phyloP scores from a whole-genome alignment of 176 grass and related monocot genomes.

The Zizania latifolia region DNA sequence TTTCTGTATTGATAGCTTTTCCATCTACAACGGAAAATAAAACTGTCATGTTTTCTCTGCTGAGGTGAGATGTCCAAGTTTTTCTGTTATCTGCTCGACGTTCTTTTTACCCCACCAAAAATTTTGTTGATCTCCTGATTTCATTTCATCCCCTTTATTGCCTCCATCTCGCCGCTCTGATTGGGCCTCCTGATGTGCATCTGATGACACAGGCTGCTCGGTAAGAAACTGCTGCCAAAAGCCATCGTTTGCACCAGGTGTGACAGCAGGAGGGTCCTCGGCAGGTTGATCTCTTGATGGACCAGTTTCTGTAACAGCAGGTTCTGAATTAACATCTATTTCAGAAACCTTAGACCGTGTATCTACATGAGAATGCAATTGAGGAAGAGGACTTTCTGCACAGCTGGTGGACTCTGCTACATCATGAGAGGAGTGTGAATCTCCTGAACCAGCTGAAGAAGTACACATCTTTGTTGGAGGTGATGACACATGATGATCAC shows the following conservation, averaged over 20 bases:
- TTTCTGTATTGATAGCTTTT: constrained; percentile 30
- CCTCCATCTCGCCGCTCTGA: constrained; percentile 57
- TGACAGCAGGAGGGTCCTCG: background rate
- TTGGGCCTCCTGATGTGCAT: constrained; percentile 62
- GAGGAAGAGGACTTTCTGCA: constrained; percentile 51
- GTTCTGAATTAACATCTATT: constrained; percentile 89
- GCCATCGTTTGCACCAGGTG: constrained; percentile 62
- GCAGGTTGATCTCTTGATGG: constrained; percentile 43
- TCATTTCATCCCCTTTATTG: constrained; percentile 32
- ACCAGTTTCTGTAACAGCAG: constrained; percentile 53
- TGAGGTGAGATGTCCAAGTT: constrained; percentile 57
- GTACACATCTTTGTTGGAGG: constrained; percentile 25
- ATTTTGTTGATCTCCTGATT: constrained; percentile 19
- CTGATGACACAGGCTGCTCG: constrained; percentile 53
- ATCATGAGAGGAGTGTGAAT: constrained; percentile 46
- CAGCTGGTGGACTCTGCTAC: constrained; percentile 60
- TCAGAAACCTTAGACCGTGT: constrained; percentile 48
- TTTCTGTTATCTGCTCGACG: constrained; percentile 51
- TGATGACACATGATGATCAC: constrained; percentile 27
- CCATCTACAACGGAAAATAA: constrained; percentile 26
- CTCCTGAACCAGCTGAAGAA: constrained; percentile 46
- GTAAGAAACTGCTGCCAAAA: constrained; percentile 97
- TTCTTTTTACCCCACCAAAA: constrained; percentile 63
- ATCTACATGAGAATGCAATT: constrained; percentile 34
- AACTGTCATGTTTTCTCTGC: constrained; percentile 56